phyloP scores from a whole-genome alignment of 805 yeast genomes.

The Debaryomyces castellii region DNA sequence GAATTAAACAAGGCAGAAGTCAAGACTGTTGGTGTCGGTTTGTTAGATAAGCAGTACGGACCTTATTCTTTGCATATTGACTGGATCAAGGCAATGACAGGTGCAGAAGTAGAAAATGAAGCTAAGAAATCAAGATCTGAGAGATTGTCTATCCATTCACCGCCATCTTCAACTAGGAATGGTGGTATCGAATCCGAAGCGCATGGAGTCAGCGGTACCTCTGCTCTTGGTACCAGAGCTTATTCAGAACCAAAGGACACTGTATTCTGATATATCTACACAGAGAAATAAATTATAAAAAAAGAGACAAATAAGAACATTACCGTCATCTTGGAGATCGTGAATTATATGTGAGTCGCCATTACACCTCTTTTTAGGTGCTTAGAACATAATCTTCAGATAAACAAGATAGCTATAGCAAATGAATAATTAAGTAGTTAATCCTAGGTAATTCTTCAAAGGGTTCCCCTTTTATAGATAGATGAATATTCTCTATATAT shows the following conservation, averaged over 20 bases:
- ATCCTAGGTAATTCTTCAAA: too few species aligned
- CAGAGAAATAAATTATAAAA: not conserved
- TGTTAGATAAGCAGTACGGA: constrained; percentile 75
- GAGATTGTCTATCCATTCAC: constrained; percentile 13
- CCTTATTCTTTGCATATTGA: constrained; percentile 70
- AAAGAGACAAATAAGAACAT: not conserved
- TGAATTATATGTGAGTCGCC: too few species aligned
- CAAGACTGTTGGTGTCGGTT: constrained; percentile 74
- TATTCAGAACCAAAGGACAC: constrained; percentile 34
- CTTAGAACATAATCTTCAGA: too few species aligned
- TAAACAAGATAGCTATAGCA: too few species aligned
- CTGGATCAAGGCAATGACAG: constrained; percentile 68
- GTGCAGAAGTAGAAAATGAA: constrained; percentile 46
- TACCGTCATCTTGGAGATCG: not conserved
- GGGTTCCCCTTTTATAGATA: too few species aligned
- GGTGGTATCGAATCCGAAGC: constrained; percentile 5
- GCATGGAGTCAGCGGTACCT: constrained; percentile 18
- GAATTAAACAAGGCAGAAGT: constrained; percentile 62
- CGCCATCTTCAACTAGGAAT: constrained; percentile 7
- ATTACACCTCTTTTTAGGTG: too few species aligned
- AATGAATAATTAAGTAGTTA: too few species aligned
- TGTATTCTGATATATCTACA: constrained; percentile 19
- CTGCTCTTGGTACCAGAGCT: constrained; percentile 26
- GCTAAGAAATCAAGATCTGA: constrained; percentile 34
- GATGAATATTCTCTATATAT: too few species aligned